Percentiles rank a stretch among this genome's conserved stretches.
These are phyloP conservation scores for Pleurotus sapidus DNA, from an alignment of 768 basidiomycete species.

Conservation along the genomic window DNA sequence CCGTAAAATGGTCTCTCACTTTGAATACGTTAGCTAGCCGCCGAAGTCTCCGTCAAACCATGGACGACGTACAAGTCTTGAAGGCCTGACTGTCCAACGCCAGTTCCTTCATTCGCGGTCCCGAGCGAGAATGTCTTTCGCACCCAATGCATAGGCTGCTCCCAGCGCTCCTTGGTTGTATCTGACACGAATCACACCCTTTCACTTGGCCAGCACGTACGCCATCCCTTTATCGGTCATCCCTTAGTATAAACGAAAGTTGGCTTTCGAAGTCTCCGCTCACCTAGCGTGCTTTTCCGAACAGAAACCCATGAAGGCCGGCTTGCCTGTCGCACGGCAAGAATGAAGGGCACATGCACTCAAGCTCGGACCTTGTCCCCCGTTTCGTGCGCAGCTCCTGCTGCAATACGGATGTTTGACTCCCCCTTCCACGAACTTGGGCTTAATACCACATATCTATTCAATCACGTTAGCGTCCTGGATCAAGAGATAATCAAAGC, in stretches of 20 bases:
- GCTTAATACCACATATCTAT: constrained; percentile 57
- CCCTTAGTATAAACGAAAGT: background rate
- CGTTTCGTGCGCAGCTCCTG: constrained; percentile 55
- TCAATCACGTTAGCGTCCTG: background rate
- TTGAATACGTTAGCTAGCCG: constrained; percentile 11
- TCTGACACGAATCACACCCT: constrained; percentile 47
- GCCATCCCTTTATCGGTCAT: constrained; percentile 37
- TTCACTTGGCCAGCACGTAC: constrained; percentile 46
- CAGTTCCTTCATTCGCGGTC: constrained; percentile 47
- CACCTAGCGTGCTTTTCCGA: constrained; percentile 59
- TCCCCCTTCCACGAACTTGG: constrained; percentile 63
- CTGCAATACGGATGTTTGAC: constrained; percentile 58
- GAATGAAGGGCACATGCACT: constrained; percentile 45
- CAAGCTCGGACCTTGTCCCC: constrained; percentile 29
- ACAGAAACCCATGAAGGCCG: constrained; percentile 52
- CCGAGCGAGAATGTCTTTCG: constrained; percentile 39
- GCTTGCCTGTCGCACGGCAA: constrained; percentile 49
- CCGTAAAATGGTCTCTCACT: constrained; percentile 42
- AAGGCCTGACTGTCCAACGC: constrained; percentile 42
- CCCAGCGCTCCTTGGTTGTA: constrained; percentile 42
- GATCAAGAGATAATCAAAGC: background rate
- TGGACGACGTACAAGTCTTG: constrained; percentile 44
- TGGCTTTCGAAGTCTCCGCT: constrained; percentile 13
- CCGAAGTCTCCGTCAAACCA: constrained; percentile 6
- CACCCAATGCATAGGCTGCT: constrained; percentile 45